Conservation (phyloP, 2,329 filamentous ascomycete genomes). For the Ilyonectria robusta region DNA sequence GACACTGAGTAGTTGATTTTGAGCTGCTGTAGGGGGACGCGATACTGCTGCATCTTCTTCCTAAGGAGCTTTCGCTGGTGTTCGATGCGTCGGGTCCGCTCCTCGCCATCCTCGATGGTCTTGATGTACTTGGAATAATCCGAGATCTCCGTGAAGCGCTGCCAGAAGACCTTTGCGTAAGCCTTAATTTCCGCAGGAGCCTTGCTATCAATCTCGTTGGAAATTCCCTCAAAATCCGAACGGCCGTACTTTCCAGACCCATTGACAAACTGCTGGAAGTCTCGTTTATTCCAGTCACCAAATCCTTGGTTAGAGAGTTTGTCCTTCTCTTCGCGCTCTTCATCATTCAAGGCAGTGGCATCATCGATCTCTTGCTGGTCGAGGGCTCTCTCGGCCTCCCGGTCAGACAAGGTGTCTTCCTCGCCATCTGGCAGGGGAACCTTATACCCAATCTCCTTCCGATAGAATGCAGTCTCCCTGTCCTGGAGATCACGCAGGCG, state of each 20-base stretch:
- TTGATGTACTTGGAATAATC: slow-evolving; percentile 92
- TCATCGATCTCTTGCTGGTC: slow-evolving; percentile 96
- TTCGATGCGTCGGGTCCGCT: slow-evolving; percentile 88
- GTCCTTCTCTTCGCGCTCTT: slow-evolving; percentile 90
- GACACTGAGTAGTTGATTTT: slow-evolving; percentile 99
- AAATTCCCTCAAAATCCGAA: slow-evolving; percentile 86
- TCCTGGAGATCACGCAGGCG: slow-evolving; percentile 91
- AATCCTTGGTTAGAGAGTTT: slow-evolving; percentile 88
- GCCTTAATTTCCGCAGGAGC: slow-evolving; percentile 85
- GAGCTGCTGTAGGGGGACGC: slow-evolving; percentile 96
- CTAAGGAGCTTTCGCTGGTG: slow-evolving; percentile 93
- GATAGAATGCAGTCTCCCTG: slow-evolving; percentile 94
- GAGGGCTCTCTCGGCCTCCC: slow-evolving; percentile 87
- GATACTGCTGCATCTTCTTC: slow-evolving; percentile 96
- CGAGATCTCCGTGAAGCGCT: slow-evolving; percentile 89
- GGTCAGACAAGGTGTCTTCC: slow-evolving; percentile 87
- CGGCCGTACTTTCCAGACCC: slow-evolving; percentile 94
- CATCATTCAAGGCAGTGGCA: slow-evolving; percentile 88
- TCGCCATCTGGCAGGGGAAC: slow-evolving; percentile 90
- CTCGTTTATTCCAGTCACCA: slow-evolving; percentile 93
- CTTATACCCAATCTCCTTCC: slow-evolving; percentile 97
- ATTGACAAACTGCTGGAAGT: slow-evolving; percentile 98
- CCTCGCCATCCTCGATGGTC: slow-evolving; percentile 93
- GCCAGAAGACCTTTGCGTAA: slow-evolving; percentile 97
- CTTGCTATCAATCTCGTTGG: slow-evolving; percentile 93